These are phyloP conservation scores for Lachancea nothofagi DNA, from an alignment of 805 yeast genomes.

Conservation along the genomic window DNA sequence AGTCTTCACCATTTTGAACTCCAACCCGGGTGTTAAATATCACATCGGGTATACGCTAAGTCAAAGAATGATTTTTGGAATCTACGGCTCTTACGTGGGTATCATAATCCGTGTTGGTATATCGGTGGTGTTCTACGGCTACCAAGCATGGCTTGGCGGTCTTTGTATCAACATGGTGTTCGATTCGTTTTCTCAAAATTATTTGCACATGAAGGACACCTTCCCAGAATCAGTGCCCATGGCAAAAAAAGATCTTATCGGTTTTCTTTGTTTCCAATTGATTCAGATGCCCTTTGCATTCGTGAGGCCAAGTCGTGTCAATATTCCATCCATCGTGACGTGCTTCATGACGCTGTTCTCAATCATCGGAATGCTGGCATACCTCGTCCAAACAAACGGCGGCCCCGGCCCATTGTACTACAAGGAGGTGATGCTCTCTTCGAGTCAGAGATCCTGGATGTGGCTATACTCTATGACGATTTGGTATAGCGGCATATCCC, in stretches of 20 bases:
- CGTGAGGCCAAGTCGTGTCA: constrained; percentile 33
- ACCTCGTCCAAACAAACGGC: constrained; percentile 25
- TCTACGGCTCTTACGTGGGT: constrained; percentile 33
- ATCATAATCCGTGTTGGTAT: constrained; percentile 35
- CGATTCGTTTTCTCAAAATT: constrained; percentile 23
- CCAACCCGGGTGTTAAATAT: constrained; percentile 28
- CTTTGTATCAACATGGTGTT: constrained; percentile 33
- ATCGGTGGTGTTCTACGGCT: constrained; percentile 38
- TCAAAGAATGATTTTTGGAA: constrained; percentile 36
- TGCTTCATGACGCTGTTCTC: constrained; percentile 27
- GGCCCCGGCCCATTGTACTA: constrained; percentile 34
- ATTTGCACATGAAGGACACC: constrained; percentile 22
- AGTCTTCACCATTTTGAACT: constrained; percentile 21
- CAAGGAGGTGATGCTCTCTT: constrained; percentile 20
- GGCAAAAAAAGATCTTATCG: constrained; percentile 37
- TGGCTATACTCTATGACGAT: constrained; percentile 38
- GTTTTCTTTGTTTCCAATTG: constrained; percentile 37
- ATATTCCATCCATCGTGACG: constrained; percentile 22
- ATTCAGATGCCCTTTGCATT: constrained; percentile 26
- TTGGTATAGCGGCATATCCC: constrained; percentile 38
- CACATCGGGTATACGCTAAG: constrained; percentile 37
- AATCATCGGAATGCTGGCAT: constrained; percentile 31
- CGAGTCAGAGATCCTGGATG: constrained; percentile 34
- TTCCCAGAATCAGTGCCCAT: constrained; percentile 32
- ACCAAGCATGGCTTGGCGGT: constrained; percentile 36